Conservation (phyloP, 305 asterid genomes). For the Ilex paraguariensis region DNA sequence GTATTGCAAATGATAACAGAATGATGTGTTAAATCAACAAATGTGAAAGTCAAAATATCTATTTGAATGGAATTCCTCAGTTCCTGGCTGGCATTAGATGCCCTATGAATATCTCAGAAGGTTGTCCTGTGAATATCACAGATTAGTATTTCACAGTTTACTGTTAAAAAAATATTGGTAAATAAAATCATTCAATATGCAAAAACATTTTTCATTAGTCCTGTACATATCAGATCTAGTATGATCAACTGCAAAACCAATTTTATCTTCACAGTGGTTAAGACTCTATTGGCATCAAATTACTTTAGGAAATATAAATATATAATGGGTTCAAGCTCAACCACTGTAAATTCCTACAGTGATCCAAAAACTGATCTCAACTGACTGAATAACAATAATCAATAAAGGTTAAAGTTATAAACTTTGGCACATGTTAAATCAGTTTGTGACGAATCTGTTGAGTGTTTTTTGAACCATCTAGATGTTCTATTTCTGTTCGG, state of each 20-base stretch:
- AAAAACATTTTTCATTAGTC: not conserved
- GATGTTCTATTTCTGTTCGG: not conserved
- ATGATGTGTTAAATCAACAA: too few relatives aligned
- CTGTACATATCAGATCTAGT: not conserved
- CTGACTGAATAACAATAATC: not conserved
- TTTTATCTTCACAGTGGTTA: not conserved
- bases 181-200: too few relatives aligned
- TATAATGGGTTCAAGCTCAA: too few relatives aligned
- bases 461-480: not conserved
- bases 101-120: too few relatives aligned
- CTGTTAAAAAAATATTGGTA: too few relatives aligned
- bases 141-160: not conserved
- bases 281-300: not conserved
- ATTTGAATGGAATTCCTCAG: too few relatives aligned
- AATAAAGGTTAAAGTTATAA: not conserved
- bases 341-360: too few relatives aligned
- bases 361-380: too few relatives aligned
- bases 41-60: too few relatives aligned
- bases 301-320: not conserved
- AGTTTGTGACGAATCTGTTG: not conserved
- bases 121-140: too few relatives aligned
- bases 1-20: too few relatives aligned
- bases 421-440: not conserved
- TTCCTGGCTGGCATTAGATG: too few relatives aligned
- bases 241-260: not conserved